Evolutionary conservation across 2,329 filamentous ascomycete species (phyloP), one percentile per base, ranked within the genome.

Genomic region (Sordariomycetes sp.): DNA sequence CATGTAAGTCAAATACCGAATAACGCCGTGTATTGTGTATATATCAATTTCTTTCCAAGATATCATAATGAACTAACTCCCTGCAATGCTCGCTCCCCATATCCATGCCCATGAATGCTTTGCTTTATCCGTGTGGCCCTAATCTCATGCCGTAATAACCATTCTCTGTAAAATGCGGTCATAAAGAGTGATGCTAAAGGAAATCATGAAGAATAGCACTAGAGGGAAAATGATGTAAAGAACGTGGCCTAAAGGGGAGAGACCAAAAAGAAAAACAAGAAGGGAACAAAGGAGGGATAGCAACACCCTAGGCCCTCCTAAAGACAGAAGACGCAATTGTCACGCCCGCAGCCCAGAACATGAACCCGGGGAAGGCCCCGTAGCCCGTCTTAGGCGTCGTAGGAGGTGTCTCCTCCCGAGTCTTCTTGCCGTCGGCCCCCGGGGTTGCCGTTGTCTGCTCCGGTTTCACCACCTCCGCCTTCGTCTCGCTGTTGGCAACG

Each of bases 321-420:
- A 58, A 50, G 12, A 54, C 35, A 11, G 51, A 54, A 20, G 57
- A 54, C 24, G 57, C 57, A 20, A 58, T 34, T 10, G 57, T 46
- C n/a, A 58, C 57, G 8, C 57, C 57, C 14, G 57, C 57, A 28
- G 57, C 57, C 40, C 53, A 54, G 22, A 58, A 54, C 25, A 57
- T 40, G 48, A 57, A 53, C 10, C 55, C 55, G 16, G 55, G 55
- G 12, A 57, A n/a, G 7, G 46, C 46, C 25, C 34, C 46, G n/a
- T 50, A 50, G 24, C 52, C 28, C 6, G 28, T n/a, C 52, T 37
- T 35, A 32, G 52, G 52, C 52, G 52, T n/a, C 52, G 52, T n/a
- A 22, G 46, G 46, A n/a, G 46, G 46, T 40, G 40, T 58, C 35
- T 28, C 53, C 20, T 35, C 58, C 53, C 43, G 37, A 25, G 18